A percentile compares a stretch with the other conserved stretches of the same genome.
Evolutionary conservation across 768 basidiomycete genomes (phyloP).

Genomic region (Lyophyllum atratum): DNA sequence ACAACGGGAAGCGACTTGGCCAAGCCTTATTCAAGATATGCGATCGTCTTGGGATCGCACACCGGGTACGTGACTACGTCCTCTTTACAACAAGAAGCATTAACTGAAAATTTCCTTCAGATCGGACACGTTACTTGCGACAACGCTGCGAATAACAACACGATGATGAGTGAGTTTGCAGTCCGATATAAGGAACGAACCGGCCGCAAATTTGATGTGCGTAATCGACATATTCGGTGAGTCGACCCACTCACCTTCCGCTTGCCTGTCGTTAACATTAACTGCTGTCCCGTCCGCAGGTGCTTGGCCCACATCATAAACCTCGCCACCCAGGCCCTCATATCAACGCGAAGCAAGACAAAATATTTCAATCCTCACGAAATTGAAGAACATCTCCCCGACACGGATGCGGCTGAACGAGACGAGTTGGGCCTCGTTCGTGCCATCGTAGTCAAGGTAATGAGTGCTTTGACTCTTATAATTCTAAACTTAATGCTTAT

Average conservation of each 20-base stretch:
- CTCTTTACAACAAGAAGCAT: background rate
- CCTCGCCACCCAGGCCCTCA: conserved; percentile 29
- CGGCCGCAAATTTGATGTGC: too few relatives aligned
- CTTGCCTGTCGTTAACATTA: too few relatives aligned
- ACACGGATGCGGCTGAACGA: background rate
- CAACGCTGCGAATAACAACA: background rate
- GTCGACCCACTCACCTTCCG: too few relatives aligned
- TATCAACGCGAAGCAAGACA: conserved; percentile 2
- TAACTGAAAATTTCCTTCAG: background rate
- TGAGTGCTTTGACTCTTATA: too few relatives aligned
- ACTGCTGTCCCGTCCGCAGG: too few relatives aligned
- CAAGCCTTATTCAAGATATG: background rate
- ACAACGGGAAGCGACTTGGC: background rate
- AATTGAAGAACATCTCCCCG: background rate
- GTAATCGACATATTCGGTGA: too few relatives aligned
- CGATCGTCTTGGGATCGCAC: too few relatives aligned
- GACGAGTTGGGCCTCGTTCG: background rate
- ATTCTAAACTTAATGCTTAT: too few relatives aligned
- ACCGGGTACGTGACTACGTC: too few relatives aligned
- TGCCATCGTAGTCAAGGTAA: background rate
- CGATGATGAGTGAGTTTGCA: background rate
- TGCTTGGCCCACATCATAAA: conserved; percentile 32
- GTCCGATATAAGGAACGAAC: too few relatives aligned
- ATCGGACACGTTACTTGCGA: background rate
- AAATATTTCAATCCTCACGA: background rate